Evolutionary conservation across 331 rosid genomes (phyloP).

Genomic region (Saraca asoca): DNA sequence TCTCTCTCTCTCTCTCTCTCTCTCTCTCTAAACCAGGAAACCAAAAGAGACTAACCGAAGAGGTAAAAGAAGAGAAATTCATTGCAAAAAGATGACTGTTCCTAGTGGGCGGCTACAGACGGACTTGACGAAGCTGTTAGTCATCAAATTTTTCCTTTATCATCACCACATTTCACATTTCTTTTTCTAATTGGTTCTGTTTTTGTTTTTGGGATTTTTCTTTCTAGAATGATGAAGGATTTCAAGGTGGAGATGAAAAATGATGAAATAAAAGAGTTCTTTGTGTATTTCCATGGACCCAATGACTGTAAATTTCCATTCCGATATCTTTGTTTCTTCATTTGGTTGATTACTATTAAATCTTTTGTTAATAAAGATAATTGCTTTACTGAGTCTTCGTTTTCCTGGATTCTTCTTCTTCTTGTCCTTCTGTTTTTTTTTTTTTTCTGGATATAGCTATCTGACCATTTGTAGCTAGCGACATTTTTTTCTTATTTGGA

Average conservation of each 20-base stretch:
- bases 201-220: background rate
- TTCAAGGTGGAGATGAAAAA: constrained; percentile 54
- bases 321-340: background rate
- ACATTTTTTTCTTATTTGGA: too few relatives aligned
- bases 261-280: constrained; percentile 56
- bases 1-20: too few relatives aligned
- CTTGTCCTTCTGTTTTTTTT: too few relatives aligned
- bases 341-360: constrained; percentile 12
- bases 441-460: constrained; percentile 33
- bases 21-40: too few relatives aligned
- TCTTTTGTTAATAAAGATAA: constrained; percentile 8
- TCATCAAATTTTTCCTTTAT: constrained; percentile 36
- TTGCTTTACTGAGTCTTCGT: constrained; percentile 24
- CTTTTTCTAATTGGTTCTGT: constrained; percentile 5
- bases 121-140: constrained; percentile 79
- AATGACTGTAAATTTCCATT: constrained; percentile 32
- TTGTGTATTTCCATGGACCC: constrained; percentile 53
- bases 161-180: background rate
- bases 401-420: too few relatives aligned
- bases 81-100: constrained; percentile 53
- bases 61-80: too few relatives aligned
- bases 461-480: constrained; percentile 38
- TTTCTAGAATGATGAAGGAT: constrained; percentile 54
- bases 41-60: too few relatives aligned
- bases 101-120: constrained; percentile 81